Conservation (phyloP, 139 green algal species). For the Closterium sp. region DNA sequence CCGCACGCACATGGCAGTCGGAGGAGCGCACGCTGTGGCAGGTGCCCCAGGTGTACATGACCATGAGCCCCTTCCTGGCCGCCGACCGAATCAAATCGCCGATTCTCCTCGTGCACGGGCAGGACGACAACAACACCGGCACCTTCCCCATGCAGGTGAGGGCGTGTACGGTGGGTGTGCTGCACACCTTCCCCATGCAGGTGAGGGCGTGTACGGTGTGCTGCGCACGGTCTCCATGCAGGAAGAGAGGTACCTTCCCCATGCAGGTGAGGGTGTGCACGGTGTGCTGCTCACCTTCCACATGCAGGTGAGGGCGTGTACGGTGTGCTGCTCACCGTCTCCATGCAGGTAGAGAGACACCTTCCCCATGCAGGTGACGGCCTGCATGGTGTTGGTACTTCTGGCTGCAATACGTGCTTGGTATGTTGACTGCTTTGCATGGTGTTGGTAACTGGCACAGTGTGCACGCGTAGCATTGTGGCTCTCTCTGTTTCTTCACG, state of each 20-base stretch:
- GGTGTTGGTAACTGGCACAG: too few species aligned
- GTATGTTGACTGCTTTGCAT: too few species aligned
- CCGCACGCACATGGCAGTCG: conserved; percentile 62
- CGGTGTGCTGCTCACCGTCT: conserved; percentile 23
- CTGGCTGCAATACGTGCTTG: too few species aligned
- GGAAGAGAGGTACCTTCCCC: conserved; percentile 56
- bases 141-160: conserved; percentile 51
- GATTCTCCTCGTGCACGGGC: conserved; percentile 93
- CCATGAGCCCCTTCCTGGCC: conserved; percentile 75
- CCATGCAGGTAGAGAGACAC: conserved; percentile 57
- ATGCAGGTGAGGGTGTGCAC: conserved; percentile 41
- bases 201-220: background rate
- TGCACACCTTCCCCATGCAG: conserved; percentile 48
- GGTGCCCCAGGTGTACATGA: conserved; percentile 82
- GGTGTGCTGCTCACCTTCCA: conserved; percentile 27
- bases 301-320: conserved; percentile 37
- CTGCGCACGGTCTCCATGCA: conserved; percentile 44
- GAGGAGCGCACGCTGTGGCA: conserved; percentile 97
- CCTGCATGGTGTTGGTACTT: too few species aligned
- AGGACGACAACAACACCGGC: conserved; percentile 96
- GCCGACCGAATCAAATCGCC: conserved; percentile 91
- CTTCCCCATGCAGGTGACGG: conserved; percentile 44
- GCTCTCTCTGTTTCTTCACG: too few species aligned
- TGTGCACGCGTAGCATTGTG: too few species aligned
- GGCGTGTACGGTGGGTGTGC: too few species aligned